Conservation (phyloP, 1,284 basidiomycete species). For the Ustilago trichophora region DNA sequence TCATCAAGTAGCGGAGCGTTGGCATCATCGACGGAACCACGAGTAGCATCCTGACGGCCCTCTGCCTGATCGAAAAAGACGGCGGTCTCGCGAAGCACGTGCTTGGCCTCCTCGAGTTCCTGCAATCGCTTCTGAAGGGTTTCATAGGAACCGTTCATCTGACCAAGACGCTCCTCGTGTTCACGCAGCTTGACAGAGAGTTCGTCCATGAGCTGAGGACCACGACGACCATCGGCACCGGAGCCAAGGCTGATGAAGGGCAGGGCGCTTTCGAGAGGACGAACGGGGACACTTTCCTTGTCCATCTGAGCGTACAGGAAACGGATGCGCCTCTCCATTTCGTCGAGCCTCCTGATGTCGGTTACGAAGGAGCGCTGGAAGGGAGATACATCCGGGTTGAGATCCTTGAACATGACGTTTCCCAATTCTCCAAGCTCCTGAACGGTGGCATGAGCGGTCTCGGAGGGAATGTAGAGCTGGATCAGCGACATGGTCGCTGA, state of each 20-base stretch:
- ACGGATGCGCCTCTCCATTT: constrained; percentile 91
- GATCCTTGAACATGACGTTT: constrained; percentile 96
- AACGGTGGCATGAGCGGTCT: constrained; percentile 96
- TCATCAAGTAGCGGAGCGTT: constrained; percentile 89
- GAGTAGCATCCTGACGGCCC: constrained; percentile 79
- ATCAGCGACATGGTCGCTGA: constrained; percentile 84
- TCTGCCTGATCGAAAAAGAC: constrained; percentile 95
- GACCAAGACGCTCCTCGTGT: constrained; percentile 83
- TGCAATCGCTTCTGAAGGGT: constrained; percentile 84
- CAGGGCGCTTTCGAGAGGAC: constrained; percentile 67
- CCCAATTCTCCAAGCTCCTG: constrained; percentile 94
- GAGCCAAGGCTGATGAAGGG: constrained; percentile 58
- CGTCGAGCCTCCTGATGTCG: constrained; percentile 91
- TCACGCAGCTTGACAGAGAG: constrained; percentile 86
- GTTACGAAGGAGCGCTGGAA: constrained; percentile 98
- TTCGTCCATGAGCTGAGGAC: constrained; percentile 92
- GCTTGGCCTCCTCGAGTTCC: constrained; percentile 86
- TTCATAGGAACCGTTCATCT: constrained; percentile 96
- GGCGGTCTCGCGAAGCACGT: constrained; percentile 93
- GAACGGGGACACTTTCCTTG: constrained; percentile 79
- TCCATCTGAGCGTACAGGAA: constrained; percentile 89
- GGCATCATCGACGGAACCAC: constrained; percentile 83
- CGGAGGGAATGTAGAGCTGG: constrained; percentile 96
- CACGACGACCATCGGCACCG: constrained; percentile 71
- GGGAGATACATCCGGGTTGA: constrained; percentile 92